Evolutionary conservation across 768 basidiomycete species (phyloP).

Genomic region (Kockovaella imperatae): DNA sequence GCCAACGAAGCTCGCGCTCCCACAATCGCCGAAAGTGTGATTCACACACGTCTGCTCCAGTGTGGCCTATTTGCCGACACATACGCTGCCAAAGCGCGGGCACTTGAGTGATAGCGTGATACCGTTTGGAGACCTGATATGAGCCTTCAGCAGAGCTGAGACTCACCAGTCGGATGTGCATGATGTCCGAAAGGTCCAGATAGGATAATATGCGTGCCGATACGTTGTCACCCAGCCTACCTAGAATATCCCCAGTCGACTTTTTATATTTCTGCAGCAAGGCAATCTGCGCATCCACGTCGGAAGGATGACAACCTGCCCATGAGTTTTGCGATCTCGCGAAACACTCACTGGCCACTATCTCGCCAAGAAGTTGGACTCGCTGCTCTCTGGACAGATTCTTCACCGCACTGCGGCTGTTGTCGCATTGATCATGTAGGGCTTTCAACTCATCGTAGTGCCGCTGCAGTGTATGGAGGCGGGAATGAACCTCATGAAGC

Average conservation of each 20-base stretch:
- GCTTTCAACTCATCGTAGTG: constrained; percentile 4
- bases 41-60: constrained; percentile 43
- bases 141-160: background rate
- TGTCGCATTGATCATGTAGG: constrained; percentile 5
- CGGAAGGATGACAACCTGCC: constrained; percentile 69
- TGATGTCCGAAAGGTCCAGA: constrained; percentile 56
- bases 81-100: constrained; percentile 71
- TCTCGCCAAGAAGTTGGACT: constrained; percentile 9
- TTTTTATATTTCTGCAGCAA: constrained; percentile 75
- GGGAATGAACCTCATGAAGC: constrained; percentile 16
- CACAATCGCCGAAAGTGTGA: constrained; percentile 44
- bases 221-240: constrained; percentile 60
- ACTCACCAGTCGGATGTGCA: constrained; percentile 52
- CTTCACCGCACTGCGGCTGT: background rate
- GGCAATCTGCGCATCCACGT: constrained; percentile 73
- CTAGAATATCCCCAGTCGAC: constrained; percentile 75
- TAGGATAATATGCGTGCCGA: constrained; percentile 58
- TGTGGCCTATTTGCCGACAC: constrained; percentile 54
- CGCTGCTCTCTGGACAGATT: constrained; percentile 14
- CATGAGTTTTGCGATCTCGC: too few species aligned
- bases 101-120: constrained; percentile 51
- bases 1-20: constrained; percentile 78
- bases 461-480: constrained; percentile 11
- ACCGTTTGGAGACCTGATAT: constrained; percentile 28
- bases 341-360: constrained; percentile 24